Evolutionary conservation across 805 yeast species (phyloP).

Genomic region (Vanderwaltozyma tropicalis): DNA sequence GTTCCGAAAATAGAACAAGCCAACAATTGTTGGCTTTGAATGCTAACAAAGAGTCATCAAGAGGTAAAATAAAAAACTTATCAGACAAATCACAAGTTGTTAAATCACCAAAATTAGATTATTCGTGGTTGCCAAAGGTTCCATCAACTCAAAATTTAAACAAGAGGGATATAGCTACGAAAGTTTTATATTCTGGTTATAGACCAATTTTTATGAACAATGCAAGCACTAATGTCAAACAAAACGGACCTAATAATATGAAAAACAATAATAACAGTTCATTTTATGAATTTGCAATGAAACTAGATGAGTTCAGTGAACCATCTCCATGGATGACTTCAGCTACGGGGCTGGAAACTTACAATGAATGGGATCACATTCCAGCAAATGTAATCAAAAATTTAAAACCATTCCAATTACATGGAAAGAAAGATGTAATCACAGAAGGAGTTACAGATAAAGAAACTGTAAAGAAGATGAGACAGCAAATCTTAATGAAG

Average conservation of each 20-base stretch:
- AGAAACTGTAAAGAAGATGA: conserved; percentile 8
- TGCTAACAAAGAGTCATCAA: neutral
- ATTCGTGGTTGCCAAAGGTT: conserved; percentile 24
- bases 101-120: conserved; percentile 6
- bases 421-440: conserved; percentile 4
- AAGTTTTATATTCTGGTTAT: conserved; percentile 24
- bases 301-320: conserved; percentile 18
- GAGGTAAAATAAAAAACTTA: neutral
- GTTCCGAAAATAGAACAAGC: neutral
- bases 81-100: neutral
- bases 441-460: conserved; percentile 1
- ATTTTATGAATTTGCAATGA: conserved; percentile 25
- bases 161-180: conserved; percentile 17
- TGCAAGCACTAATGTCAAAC: neutral
- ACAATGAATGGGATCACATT: conserved; percentile 26
- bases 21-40: neutral
- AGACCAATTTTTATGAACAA: conserved; percentile 21
- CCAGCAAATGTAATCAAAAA: conserved; percentile 25
- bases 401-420: conserved; percentile 29
- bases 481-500: conserved; percentile 8
- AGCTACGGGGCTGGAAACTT: conserved; percentile 29
- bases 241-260: neutral
- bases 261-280: conserved; percentile 12
- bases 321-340: conserved; percentile 29
- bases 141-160: conserved; percentile 20